These are phyloP conservation scores for Wickerhamomyces strasburgensis DNA, from an alignment of 805 yeast genomes.

Conservation along the genomic window DNA sequence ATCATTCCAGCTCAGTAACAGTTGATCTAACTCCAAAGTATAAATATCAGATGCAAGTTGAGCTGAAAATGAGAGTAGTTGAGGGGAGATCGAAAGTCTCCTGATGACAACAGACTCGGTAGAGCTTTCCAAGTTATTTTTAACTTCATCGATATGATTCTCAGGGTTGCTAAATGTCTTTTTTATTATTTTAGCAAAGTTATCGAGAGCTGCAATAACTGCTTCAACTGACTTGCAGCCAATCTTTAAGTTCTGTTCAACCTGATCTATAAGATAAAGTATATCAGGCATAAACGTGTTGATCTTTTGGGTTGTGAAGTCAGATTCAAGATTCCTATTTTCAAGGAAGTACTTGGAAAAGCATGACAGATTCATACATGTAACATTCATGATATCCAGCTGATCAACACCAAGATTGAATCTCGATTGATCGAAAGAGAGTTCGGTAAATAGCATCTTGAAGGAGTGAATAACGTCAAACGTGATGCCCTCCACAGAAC, in stretches of 20 bases:
- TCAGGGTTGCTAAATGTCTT: too few species aligned
- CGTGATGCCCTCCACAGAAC: slow-evolving; percentile 3
- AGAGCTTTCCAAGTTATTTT: too few species aligned
- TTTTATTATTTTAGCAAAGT: background rate
- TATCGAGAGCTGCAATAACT: background rate
- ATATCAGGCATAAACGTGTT: slow-evolving; percentile 5
- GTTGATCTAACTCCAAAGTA: slow-evolving; percentile 9
- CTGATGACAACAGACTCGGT: slow-evolving; percentile 1
- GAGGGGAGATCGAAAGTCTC: slow-evolving; percentile 7
- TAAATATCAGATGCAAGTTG: slow-evolving; percentile 3
- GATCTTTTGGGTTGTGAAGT: slow-evolving; percentile 1
- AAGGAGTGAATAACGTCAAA: slow-evolving; percentile 4
- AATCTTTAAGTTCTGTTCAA: background rate
- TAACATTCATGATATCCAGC: background rate
- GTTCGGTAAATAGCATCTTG: background rate
- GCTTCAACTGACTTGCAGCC: slow-evolving; percentile 4
- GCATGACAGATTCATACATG: slow-evolving; percentile 2
- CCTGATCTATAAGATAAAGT: background rate
- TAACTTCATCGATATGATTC: too few species aligned
- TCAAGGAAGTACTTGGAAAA: slow-evolving; percentile 4
- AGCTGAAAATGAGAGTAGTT: slow-evolving; percentile 3
- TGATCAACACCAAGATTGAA: background rate
- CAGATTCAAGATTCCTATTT: slow-evolving; percentile 1
- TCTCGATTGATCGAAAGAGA: slow-evolving; percentile 2
- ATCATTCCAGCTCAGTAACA: slow-evolving; percentile 11